These are phyloP conservation scores for Stenocarpella maydis DNA, from an alignment of 2,329 filamentous ascomycete genomes.

Conservation along the genomic window DNA sequence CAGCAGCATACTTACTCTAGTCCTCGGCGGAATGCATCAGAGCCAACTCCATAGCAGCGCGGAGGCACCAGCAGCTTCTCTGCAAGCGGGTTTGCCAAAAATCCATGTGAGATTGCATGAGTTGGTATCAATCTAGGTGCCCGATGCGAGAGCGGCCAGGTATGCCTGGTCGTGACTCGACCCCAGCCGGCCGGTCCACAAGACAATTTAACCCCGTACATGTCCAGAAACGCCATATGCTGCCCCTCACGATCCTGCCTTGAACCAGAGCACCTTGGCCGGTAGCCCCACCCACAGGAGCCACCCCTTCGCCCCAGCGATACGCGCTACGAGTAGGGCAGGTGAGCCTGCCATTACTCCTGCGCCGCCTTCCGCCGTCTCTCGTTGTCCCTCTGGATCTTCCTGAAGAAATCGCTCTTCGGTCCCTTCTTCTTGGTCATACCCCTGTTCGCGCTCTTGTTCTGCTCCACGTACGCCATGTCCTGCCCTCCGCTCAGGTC, in stretches of 20 bases:
- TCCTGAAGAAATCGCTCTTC: slow-evolving; percentile 70
- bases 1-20: not conserved
- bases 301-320: too few relatives aligned
- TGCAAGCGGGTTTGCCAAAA: not conserved
- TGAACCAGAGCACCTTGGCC: not conserved
- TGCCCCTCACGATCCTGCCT: not conserved
- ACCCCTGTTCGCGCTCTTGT: slow-evolving; percentile 74
- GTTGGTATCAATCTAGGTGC: slow-evolving; percentile 4
- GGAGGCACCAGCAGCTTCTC: not conserved
- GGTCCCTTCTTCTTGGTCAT: slow-evolving; percentile 65
- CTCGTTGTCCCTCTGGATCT: slow-evolving; percentile 68
- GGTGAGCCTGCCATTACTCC: not conserved
- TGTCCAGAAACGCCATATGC: slow-evolving; percentile 21
- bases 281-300: not conserved
- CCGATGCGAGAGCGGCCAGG: not conserved
- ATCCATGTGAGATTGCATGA: not conserved
- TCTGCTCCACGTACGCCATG: slow-evolving; percentile 95
- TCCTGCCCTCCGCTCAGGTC: slow-evolving; percentile 91
- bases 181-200: not conserved
- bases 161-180: not conserved
- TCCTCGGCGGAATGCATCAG: not conserved
- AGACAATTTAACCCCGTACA: not conserved
- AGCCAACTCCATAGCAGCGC: not conserved
- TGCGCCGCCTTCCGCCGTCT: slow-evolving; percentile 52
- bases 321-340: not conserved